Evolutionary conservation across 2,329 filamentous ascomycete genomes (phyloP).

Genomic region (Nannizzia gypsea): DNA sequence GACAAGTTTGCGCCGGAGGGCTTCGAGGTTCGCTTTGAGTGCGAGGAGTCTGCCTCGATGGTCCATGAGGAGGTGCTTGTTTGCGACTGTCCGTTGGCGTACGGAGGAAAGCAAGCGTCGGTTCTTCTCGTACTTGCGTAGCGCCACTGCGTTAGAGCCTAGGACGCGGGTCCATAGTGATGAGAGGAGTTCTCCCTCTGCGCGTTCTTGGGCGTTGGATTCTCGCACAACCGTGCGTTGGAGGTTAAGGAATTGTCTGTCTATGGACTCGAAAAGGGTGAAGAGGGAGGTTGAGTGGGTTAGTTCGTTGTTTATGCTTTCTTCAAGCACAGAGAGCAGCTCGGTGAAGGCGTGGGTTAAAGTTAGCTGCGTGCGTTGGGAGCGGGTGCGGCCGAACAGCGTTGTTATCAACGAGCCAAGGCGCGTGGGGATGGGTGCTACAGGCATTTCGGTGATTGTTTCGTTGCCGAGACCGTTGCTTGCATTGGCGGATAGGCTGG

Average conservation of each 20-base stretch:
- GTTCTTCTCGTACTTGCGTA: constrained; percentile 91
- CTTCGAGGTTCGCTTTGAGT: constrained; percentile 77
- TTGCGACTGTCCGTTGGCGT: constrained; percentile 68
- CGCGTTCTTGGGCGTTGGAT: constrained; percentile 64
- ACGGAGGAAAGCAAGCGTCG: constrained; percentile 65
- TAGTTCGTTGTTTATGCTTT: constrained; percentile 75
- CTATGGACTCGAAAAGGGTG: constrained; percentile 80
- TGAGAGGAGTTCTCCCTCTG: constrained; percentile 68
- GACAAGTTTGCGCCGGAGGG: constrained; percentile 69
- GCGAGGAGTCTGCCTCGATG: constrained; percentile 76
- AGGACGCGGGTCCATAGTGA: constrained; percentile 78
- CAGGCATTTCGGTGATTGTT: neutral
- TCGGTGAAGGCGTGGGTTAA: constrained; percentile 81
- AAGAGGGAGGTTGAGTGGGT: constrained; percentile 70
- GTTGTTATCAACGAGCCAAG: constrained; percentile 58
- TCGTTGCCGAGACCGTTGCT: constrained; percentile 5
- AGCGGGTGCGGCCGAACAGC: constrained; percentile 66
- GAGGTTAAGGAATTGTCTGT: constrained; percentile 79
- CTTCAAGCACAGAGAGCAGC: constrained; percentile 76
- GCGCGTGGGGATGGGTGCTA: constrained; percentile 43
- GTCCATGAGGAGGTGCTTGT: constrained; percentile 75
- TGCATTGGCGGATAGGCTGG: constrained; percentile 10
- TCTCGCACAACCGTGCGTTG: constrained; percentile 77
- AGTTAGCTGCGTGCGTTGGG: constrained; percentile 67
- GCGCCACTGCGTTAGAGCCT: constrained; percentile 57